Conservation (phyloP, 192 early-diverging fungal genomes). For the Umbelopsis ramanniana region DNA sequence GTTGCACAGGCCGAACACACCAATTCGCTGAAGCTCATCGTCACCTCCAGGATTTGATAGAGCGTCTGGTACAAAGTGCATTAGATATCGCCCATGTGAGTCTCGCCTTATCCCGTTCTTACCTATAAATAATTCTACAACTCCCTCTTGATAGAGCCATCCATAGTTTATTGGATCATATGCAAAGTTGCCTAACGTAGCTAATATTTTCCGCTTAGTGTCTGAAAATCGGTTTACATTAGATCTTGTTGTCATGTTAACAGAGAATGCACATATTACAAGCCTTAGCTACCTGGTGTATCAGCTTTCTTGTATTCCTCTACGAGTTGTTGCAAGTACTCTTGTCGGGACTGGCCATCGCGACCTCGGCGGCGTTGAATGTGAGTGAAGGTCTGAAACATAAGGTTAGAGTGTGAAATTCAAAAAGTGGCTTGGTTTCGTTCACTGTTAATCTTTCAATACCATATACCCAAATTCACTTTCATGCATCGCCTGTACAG, state of each 20-base stretch:
- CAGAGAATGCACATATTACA: not conserved
- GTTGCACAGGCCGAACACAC: conserved; percentile 1
- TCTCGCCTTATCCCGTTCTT: not conserved
- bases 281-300: conserved; percentile 18
- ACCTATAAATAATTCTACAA: not conserved
- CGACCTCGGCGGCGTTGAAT: conserved; percentile 28
- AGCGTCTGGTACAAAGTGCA: not conserved
- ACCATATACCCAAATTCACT: not conserved
- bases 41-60: not conserved
- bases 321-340: conserved; percentile 28
- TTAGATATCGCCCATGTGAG: not conserved
- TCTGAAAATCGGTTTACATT: conserved; percentile 17
- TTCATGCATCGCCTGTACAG: not conserved
- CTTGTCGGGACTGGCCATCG: conserved; percentile 16
- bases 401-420: not conserved
- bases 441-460: not conserved
- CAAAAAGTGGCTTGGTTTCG: conserved; percentile 9
- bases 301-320: conserved; percentile 32
- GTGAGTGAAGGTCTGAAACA: conserved; percentile 36
- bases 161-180: conserved; percentile 60
- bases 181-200: conserved; percentile 56
- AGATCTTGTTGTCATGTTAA: not conserved
- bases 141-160: conserved; percentile 24
- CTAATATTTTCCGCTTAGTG: conserved; percentile 41
- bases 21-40: not conserved